Evolutionary conservation across 257 asterid genomes (phyloP), one percentile per base, ranked within the genome.

Genomic region (Solanum etuberosum): DNA sequence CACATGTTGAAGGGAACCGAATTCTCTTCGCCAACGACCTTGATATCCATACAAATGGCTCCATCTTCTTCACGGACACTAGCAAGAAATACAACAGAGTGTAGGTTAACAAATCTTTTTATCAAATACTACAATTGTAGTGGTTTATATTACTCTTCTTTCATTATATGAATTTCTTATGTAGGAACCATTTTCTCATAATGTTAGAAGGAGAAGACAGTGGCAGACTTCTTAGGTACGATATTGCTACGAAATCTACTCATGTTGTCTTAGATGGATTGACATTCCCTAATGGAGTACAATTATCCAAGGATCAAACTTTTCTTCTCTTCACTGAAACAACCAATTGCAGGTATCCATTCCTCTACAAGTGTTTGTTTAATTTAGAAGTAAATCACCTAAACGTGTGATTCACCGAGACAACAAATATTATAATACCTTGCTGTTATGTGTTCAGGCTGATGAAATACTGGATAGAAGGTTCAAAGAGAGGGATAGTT

Each of bases 1-100:
- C 96, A 34, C 96, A 93, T 4, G 94, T 89, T 0, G 94, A 91
- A 63, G 97, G 94, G 15, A 87, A 91, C 11, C 98, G 96, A 1
- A 94, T 95, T 67, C 96, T 94, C n/a, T 95, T 97, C 18, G 98
- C 98, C 2, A 97, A 97, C 86, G 99, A 97, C 86, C 98, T 97
- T 32, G 98, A 95, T 63, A 91, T 97, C 78, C 98, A 93, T 86
- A 35, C 85, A 3, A 97, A 97, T 86, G 98, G 98, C 14, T 97
- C 99, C 84, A 91, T 95, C 85, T 97, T 94, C 92, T 97, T 97
- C 96, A 95, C 99, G 0, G 98, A 97, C 84, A 94, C 98, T 13
- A 97, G 99, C 95, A 91, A 86, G 57, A 92, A 89, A 89, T 94
- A 94, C 91, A 92, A 97, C 38, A 91, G 98, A 86, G 95, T 88